Evolutionary conservation across 2,329 filamentous ascomycete genomes (phyloP).

Genomic region (Calonectria leucothoes): DNA sequence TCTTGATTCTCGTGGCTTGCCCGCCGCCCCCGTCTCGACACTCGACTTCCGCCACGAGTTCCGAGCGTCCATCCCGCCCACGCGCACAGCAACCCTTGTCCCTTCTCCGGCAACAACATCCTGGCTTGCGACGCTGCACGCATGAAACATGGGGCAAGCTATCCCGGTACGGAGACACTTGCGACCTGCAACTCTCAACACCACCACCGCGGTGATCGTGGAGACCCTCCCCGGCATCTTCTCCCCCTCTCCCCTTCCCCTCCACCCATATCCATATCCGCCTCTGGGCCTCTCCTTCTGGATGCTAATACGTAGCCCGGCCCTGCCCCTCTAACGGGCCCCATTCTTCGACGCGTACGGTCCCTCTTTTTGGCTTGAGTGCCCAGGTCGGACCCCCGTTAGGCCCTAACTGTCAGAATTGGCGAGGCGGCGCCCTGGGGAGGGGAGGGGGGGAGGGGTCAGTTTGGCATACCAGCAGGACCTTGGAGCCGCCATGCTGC

Average conservation of each 20-base stretch:
- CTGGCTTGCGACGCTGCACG: slow-evolving; percentile 33
- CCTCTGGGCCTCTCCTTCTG: neutral
- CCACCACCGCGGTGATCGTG: slow-evolving; percentile 26
- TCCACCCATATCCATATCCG: too few relatives aligned
- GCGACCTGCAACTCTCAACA: slow-evolving; percentile 34
- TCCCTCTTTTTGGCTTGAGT: slow-evolving; percentile 2
- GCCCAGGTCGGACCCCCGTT: slow-evolving; percentile 9
- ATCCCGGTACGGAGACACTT: slow-evolving; percentile 38
- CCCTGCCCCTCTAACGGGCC: neutral
- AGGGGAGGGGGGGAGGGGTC: too few relatives aligned
- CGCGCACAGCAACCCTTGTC: neutral
- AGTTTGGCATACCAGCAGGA: slow-evolving; percentile 15
- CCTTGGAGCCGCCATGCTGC: neutral
- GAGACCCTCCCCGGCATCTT: slow-evolving; percentile 24
- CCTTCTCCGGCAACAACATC: slow-evolving; percentile 24
- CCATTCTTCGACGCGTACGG: slow-evolving; percentile 13
- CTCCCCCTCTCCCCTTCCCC: slow-evolving; percentile 16
- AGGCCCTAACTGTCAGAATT: slow-evolving; percentile 20
- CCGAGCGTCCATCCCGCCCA: slow-evolving; percentile 13
- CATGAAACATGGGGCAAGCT: slow-evolving; percentile 37
- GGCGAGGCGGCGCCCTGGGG: slow-evolving; percentile 11
- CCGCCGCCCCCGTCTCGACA: neutral
- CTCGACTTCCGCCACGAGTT: slow-evolving; percentile 16
- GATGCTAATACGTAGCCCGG: slow-evolving; percentile 1
- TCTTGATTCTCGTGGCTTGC: neutral